Evolutionary conservation across 257 asterid genomes (phyloP), one percentile per base, ranked within the genome.

Genomic region (Fraxinus quadrangulata): DNA sequence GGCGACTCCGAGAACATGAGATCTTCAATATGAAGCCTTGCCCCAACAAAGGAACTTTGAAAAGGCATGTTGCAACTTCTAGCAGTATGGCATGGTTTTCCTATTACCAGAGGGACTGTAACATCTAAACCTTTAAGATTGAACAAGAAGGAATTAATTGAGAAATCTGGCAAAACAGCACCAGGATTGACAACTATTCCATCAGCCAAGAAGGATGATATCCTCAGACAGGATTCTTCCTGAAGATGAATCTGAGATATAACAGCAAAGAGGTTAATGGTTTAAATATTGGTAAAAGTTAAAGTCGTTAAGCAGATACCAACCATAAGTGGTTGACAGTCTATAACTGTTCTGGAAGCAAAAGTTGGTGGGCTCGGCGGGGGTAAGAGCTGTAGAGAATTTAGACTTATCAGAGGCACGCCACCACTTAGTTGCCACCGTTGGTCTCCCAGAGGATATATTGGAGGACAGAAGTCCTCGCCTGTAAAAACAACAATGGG

Each of bases 141-240:
- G 78, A 93, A 86, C 61, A 39, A 75, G 47, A 89, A 82, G 12
- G 92, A 92, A 73, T 90, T 90, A 31, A 96, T 79, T 31, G 98
- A 93, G 79, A 77, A 90, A 84, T 96, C 96, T 51, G 97, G 93
- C 76, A 85, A 83, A 78, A 86, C 88, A 56, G 87, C 78, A 80
- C 95, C 96, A 75, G 88, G 90, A 80, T 85, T 88, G 70, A 81
- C 90, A 75, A 91, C 90, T 77, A 96, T 80, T 77, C 98, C 99
- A 85, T 96, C 99, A 71, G 94, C 94, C 88, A 96, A 87, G 86
- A 96, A 90, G 39, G 99, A 96, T 63, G 96, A 81, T 89, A 96
- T 93, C 85, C 98, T 92, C 81, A 92, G 84, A 82, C 98, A 96
- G 71, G 99, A 93, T 80, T 89, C 99, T 89, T 96, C 99, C 87